Evolutionary conservation across 805 yeast species (phyloP), one percentile per base, ranked within the genome.

Genomic region (Wickerhamiella shivajii): DNA sequence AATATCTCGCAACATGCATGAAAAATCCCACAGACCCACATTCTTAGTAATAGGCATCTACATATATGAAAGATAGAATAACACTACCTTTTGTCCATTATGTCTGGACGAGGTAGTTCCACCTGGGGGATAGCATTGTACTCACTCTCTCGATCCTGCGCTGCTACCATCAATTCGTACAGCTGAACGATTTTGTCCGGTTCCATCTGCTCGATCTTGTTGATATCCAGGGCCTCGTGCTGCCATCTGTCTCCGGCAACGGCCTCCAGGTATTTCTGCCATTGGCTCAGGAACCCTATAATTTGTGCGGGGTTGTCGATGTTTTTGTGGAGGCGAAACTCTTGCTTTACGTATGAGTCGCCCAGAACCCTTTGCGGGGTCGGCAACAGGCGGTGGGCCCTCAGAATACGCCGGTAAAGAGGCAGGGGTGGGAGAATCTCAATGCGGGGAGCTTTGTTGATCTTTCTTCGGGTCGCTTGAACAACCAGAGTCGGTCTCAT

Each of bases 221-320:
- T 63, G 41, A 69, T 60, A 14, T 75, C 74, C 50, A 90, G 58
- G 41, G 64, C 60, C 27, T 71, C 75, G 32, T 66, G 70, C 45
- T 61, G 56, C 90, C 87, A 78, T 30, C 62, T 60, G 9, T 70
- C 77, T 23, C 66, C 63, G 37, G 42, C 49, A 40, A 51, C 44
- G 18, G 48, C 43, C 43, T 57, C 61, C 9, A 52, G 46, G 34
- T 61, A 61, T 37, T 56, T 52, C 55, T 90, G 98, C 99, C 99
- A 90, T 39, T 81, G 76, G 1, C 93, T 72, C 40, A 90, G 63
- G 46, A 90, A 90, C 8, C 96, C 98, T 8, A 90, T 84, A 21
- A 90, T 83, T 50, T 87, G 93, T 16, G 83, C 63, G 3, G 99
- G 97, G 53, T 90, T 84, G 43, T 83, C 94, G 5, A 77, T 67